Evolutionary conservation across 495 filamentous ascomycete genomes (phyloP), one percentile per base, ranked within the genome.

Genomic region (Hyaloscypha hepaticicola): DNA sequence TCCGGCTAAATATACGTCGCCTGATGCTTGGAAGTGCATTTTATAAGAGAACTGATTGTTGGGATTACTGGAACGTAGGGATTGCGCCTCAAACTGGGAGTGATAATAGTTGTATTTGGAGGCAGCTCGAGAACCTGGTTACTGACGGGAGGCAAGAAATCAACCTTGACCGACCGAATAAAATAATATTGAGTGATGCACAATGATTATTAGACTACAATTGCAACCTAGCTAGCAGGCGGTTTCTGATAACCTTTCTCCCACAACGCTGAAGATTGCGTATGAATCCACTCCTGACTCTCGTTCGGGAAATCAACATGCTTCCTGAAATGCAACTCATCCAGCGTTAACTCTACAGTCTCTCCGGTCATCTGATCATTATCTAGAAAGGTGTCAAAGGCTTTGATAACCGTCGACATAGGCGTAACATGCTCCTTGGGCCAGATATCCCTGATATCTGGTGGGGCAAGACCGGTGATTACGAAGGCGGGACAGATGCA

Each of bases 391-490:
- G 62, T 25, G 24, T 77, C 73, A 56, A 75, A 72, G 6, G 68
- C 70, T 51, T 72, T 73, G 34, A 75, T 61, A 14, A 75, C 72
- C 19, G 77, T 78, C 16, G 58, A 67, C 66, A 79, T 74, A 0
- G 77, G 77, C 65, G 77, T 79, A 55, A 75, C 68, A 41, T 77
- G 73, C 58, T 79, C 76, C 55, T 74, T 69, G 0, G 70, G 73
- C 60, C 69, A 77, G 2, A 55, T 34, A 4, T 75, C 68, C 14
- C 77, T 45, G 25, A 79, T 53, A 16, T 68, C 69, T 6, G 74
- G 70, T 12, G 77, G 77, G n/a, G 70, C 71, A 11, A 78, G 63
- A 26, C 66, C 70, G 2, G 77, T 78, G 16, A 65, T 60, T 2
- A 79, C 73, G 33, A 78, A 69, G 21, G 73, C 75, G 1, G 77